A percentile compares a stretch with the other conserved stretches of the same genome.
Evolutionary conservation across 257 asterid genomes (phyloP).

Genomic region (Lycium barbarum): DNA sequence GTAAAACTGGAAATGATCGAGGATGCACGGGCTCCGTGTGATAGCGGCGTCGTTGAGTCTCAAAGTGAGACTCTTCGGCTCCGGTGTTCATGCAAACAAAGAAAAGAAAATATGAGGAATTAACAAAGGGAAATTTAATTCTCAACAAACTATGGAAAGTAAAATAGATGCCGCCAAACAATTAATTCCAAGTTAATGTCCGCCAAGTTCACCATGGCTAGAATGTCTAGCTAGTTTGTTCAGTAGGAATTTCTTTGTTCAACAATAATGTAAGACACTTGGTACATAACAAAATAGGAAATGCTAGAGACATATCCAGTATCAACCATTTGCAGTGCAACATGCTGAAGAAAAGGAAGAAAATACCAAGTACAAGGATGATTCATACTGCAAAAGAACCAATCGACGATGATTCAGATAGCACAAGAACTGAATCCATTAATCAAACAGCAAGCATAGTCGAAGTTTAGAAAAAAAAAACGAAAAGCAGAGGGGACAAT

Average conservation of each 20-base stretch:
- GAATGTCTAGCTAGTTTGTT: too few species aligned
- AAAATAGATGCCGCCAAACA: too few species aligned
- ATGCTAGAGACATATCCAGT: neutral
- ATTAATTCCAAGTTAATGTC: too few species aligned
- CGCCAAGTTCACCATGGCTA: too few species aligned
- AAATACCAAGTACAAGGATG: neutral
- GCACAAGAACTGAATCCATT: constrained; percentile 24
- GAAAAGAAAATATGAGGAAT: too few species aligned
- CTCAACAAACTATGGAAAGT: too few species aligned
- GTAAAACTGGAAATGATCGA: too few species aligned
- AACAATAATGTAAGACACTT: neutral
- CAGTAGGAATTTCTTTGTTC: neutral
- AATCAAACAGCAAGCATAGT: constrained; percentile 27
- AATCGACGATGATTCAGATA: neutral
- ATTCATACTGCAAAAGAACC: neutral
- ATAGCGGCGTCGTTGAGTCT: too few species aligned
- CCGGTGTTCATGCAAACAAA: too few species aligned
- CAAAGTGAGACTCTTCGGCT: too few species aligned
- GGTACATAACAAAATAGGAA: neutral
- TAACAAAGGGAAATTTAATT: too few species aligned
- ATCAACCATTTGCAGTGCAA: neutral
- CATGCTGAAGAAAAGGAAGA: neutral
- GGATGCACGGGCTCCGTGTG: too few species aligned
- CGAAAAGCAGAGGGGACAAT: neutral
- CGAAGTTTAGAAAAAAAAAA: neutral